Conservation (phyloP, 2,329 filamentous ascomycete species). For the Paecilomyces fulvus region DNA sequence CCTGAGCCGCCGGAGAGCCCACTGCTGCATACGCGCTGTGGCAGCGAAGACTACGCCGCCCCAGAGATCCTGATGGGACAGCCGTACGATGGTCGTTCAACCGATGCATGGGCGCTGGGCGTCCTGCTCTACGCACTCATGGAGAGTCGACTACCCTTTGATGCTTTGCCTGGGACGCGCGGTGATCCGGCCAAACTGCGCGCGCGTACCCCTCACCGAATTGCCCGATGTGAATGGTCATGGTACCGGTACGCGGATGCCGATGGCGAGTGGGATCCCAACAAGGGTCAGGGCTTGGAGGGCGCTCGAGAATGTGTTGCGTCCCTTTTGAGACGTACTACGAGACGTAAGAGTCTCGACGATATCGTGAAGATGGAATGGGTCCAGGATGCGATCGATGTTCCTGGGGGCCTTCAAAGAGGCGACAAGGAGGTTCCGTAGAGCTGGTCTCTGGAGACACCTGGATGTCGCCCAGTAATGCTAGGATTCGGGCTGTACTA, state of each 20-base stretch:
- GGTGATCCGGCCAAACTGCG: conserved; percentile 67
- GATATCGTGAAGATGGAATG: conserved; percentile 66
- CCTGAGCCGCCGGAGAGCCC: conserved; percentile 65
- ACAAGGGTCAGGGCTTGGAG: conserved; percentile 57
- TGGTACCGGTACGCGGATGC: conserved; percentile 81
- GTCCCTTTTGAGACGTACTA: conserved; percentile 71
- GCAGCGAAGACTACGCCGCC: conserved; percentile 93
- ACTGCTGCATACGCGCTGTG: conserved; percentile 85
- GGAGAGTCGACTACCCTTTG: conserved; percentile 88
- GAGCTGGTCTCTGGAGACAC: conserved; percentile 17
- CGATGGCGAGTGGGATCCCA: conserved; percentile 74
- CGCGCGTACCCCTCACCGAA: conserved; percentile 82
- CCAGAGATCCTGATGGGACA: conserved; percentile 95
- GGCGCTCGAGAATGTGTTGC: conserved; percentile 78
- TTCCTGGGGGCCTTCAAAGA: conserved; percentile 51
- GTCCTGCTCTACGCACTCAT: conserved; percentile 89
- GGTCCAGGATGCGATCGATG: conserved; percentile 64
- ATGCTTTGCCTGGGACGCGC: conserved; percentile 68
- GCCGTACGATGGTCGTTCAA: conserved; percentile 83
- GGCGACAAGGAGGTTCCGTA: conserved; percentile 45
- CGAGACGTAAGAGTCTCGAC: conserved; percentile 66
- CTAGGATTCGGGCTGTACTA: conserved; percentile 1
- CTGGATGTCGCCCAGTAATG: conserved; percentile 1
- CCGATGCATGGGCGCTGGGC: conserved; percentile 90
- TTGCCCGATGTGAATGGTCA: conserved; percentile 89